Conservation (phyloP, 495 filamentous ascomycete species). For the Penicillium alfredii region DNA sequence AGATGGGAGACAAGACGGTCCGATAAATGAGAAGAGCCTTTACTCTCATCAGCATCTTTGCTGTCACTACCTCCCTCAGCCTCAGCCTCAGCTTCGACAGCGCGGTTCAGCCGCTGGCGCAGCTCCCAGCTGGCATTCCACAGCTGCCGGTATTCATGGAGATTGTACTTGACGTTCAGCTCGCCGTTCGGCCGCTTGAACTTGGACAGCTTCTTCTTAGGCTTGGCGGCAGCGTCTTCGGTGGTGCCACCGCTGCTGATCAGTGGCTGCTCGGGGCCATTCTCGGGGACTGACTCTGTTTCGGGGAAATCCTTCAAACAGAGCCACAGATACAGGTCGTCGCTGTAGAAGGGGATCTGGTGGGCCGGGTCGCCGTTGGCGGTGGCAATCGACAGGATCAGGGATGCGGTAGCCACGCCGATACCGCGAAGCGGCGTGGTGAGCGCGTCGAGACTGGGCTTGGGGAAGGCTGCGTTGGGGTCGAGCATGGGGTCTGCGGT, state of each 20-base stretch:
- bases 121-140: constrained; percentile 40
- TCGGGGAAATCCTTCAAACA: constrained; percentile 28
- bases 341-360: constrained; percentile 66
- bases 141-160: constrained; percentile 56
- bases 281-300: too few species aligned
- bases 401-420: constrained; percentile 67
- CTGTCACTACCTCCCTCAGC: neutral
- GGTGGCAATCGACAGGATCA: constrained; percentile 60
- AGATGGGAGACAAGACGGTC: constrained; percentile 41
- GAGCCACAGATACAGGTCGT: constrained; percentile 68
- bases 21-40: too few species aligned
- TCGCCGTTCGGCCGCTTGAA: constrained; percentile 33
- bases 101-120: constrained; percentile 36
- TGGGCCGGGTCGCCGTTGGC: constrained; percentile 14
- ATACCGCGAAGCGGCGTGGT: constrained; percentile 54
- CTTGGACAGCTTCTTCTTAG: constrained; percentile 34
- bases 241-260: neutral
- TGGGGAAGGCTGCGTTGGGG: constrained; percentile 29
- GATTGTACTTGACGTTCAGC: constrained; percentile 56
- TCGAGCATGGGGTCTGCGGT: constrained; percentile 5
- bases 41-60: neutral
- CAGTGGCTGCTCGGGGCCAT: neutral
- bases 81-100: neutral
- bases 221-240: constrained; percentile 6
- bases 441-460: constrained; percentile 41